Conservation (phyloP, 2,329 filamentous ascomycete species). For the Botrytis pseudocinerea region DNA sequence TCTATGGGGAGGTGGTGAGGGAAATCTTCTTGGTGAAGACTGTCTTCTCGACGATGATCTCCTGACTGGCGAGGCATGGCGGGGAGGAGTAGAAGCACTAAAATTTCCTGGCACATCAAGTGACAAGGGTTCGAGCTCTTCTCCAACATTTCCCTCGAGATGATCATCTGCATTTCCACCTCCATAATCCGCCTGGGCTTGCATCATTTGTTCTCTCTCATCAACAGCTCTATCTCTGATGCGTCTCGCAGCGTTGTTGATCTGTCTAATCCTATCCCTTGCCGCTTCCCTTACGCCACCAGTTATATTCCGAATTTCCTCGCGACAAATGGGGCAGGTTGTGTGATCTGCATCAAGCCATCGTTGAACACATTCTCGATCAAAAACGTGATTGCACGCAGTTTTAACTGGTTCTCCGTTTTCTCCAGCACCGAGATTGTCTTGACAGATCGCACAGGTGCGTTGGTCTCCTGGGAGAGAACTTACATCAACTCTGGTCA, state of each 20-base stretch:
- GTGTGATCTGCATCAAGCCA: background rate
- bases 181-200: conserved; percentile 2
- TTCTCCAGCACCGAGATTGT: background rate
- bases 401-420: background rate
- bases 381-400: background rate
- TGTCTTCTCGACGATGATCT: background rate
- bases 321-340: conserved; percentile 3
- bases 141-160: background rate
- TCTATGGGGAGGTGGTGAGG: background rate
- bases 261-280: background rate
- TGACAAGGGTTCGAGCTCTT: background rate
- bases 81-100: background rate
- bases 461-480: conserved; percentile 1
- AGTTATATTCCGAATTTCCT: background rate
- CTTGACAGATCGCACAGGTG: conserved; percentile 9
- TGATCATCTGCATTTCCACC: too few relatives aligned
- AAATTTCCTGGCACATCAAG: background rate
- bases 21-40: background rate
- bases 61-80: fast-evolving
- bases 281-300: background rate
- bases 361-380: background rate
- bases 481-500: background rate
- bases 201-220: conserved; percentile 3
- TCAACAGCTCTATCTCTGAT: background rate
- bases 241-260: background rate